Base-by-base conservation (phyloP, 2,329 filamentous ascomycete genomes). In the Endothia cerciana region DNA sequence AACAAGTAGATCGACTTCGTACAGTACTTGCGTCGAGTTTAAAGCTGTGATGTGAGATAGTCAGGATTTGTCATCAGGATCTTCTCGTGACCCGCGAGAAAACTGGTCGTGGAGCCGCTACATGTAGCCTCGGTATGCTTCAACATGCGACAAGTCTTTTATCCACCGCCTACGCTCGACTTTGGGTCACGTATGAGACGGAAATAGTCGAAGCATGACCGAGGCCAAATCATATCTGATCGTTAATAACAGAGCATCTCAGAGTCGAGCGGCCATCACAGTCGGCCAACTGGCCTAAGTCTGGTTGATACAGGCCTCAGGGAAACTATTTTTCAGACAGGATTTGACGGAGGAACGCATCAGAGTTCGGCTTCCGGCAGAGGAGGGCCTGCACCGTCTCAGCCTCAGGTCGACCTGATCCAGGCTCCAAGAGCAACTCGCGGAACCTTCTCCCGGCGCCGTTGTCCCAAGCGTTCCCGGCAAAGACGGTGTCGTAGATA, bases 401-500 rank as follows among this genome's bases (percentile, higher is more conserved):
- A 11, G 47, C 47, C 25, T 17, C 47, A 4, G 47, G 47, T 51
- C 17, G 51, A 36, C 51, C 28, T 33, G 51, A 30, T 11, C 51
- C 51, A n/a, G 51, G 30, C 17, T 55, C 51, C 51, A 55, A 36
- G 51, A 55, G 30, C 22, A 51, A 22, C 13, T 17, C 28, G 1
- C 47, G 47, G 13, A 51, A 51, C 47, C 11, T 51, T 4, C 11
- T 8, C 22, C 47, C 47, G 22, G 47, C 25, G 22, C 13, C 25
- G 10, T 51, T 51, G 47, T 51, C 47, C 47, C 10, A 51, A 11
- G 22, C 47, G 15, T 51, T 28, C 11, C 47, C 13, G 25, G 47
- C 22, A 17, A 57, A 57, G 19, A 40, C 55, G 55, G 55, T 38
- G 17, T 36, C 55, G 22, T 57, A 57, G 10, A 57, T 57, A 40